Base-by-base conservation (phyloP, 768 basidiomycete genomes). In the Leccinum rimulosum region DNA sequence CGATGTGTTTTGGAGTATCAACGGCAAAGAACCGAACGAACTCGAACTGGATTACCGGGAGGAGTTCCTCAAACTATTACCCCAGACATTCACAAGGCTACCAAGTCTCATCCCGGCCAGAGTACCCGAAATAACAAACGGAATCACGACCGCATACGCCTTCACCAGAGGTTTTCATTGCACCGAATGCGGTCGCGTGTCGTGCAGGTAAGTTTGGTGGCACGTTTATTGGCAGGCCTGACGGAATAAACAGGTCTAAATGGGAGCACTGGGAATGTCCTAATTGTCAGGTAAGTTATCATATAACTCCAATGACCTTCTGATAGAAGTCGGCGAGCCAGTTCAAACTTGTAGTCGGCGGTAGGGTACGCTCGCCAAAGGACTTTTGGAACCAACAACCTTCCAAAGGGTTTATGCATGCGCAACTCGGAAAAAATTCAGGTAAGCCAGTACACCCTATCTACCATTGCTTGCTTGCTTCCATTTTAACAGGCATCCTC, bases 221-320 rank as follows among this genome's bases (percentile, higher is more conserved):
- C 25, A 43, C 57, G 33, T n/a, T 19, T 38, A 15, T 40, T 3
- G 22, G 50, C 49, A 38, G 11, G 30, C 28, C 38, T 62, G 58
- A 64, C 36, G 43, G 36, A 47, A 50, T 19, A 51, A 49, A 45
- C 30, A 92, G 91, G 64, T 85, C 70, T 54, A 87, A 86, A 71
- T 91, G 89, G 90, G 82, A 89, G 67, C 67, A 79, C 52, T 91
- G 88, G 83, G 81, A 88, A 68, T 93, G 91, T 65, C 71, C 76
- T 33, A 66, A 77, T 57, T 93, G 89, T 67, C 65, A 76, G 17
- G 90, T 89, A 70, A 54, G 75, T 53, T 14, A 28, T 28, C 12
- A 6, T 19, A 15, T 6, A 14, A 5, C 35, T n/a, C 56, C 17
- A 6, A 17, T 52, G 31, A 48, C 36, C 14, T 4, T 2, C 55